Percentiles rank a stretch among this genome's conserved stretches.
Evolutionary conservation across 176 grass and related monocot genomes (phyloP).

Genomic region (Bromus sterilis): DNA sequence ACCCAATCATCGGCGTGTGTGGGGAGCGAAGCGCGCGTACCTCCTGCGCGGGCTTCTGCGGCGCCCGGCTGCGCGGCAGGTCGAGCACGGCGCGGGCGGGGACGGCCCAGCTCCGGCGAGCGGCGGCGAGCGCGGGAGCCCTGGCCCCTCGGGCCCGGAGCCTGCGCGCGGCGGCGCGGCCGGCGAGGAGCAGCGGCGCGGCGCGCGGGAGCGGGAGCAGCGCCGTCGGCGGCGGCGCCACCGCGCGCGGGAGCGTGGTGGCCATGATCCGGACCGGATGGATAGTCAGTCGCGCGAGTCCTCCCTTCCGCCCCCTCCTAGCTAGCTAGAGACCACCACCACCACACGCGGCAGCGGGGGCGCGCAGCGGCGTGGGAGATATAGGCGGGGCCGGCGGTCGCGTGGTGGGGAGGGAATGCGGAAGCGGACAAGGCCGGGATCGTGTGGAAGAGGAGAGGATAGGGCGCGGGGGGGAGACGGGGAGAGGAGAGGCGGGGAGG

Average conservation of each 20-base stretch:
- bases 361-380: not conserved
- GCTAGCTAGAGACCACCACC: too few relatives aligned
- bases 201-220: conserved; percentile 23
- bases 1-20: not conserved
- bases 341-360: not conserved
- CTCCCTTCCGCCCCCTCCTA: too few relatives aligned
- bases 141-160: conserved; percentile 24
- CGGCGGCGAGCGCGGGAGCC: conserved; percentile 22
- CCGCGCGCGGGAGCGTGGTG: conserved; percentile 31
- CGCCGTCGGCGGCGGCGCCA: conserved; percentile 5
- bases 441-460: conserved; percentile 49
- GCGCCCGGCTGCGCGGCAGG: not conserved
- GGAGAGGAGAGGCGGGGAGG: conserved; percentile 17
- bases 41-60: conserved; percentile 28
- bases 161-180: conserved; percentile 24
- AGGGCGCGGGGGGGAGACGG: conserved; percentile 9
- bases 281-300: too few relatives aligned
- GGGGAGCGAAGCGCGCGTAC: conserved; percentile 3
- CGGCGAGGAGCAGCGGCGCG: conserved; percentile 47
- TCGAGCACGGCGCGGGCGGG: conserved; percentile 29
- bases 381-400: not conserved
- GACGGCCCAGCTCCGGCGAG: conserved; percentile 30
- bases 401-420: not conserved
- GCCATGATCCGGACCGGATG: conserved; percentile 41
- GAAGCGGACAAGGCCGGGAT: conserved; percentile 38